Evolutionary conservation across 257 asterid genomes (phyloP).

Genomic region (Fraxinus excelsior): DNA sequence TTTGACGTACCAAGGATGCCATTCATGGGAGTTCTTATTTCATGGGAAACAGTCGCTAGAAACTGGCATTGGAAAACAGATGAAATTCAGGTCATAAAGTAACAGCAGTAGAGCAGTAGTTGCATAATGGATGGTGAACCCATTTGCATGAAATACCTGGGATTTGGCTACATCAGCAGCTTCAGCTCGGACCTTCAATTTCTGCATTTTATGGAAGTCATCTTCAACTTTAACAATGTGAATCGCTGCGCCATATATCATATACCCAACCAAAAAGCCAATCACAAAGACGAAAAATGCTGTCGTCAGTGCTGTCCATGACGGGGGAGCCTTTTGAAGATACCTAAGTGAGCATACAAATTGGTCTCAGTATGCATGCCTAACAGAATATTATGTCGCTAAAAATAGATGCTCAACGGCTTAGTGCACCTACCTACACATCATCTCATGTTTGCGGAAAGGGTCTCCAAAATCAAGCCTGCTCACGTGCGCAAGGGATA

Average conservation of each 20-base stretch:
- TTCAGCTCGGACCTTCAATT: slow-evolving; percentile 77
- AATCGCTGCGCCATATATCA: slow-evolving; percentile 56
- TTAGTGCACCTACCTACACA: slow-evolving; percentile 61
- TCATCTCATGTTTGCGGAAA: slow-evolving; percentile 84
- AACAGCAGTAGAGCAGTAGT: background rate
- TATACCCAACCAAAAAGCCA: slow-evolving; percentile 57
- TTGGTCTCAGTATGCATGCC: slow-evolving; percentile 1
- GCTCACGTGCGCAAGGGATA: slow-evolving; percentile 71
- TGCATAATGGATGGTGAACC: slow-evolving; percentile 9
- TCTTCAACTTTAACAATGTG: slow-evolving; percentile 83
- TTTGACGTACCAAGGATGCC: slow-evolving; percentile 74
- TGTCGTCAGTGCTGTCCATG: slow-evolving; percentile 61
- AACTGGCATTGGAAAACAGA: slow-evolving; percentile 51
- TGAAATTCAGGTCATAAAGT: slow-evolving; percentile 23
- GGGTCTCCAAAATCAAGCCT: slow-evolving; percentile 90
- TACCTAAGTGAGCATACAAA: slow-evolving; percentile 48
- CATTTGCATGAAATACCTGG: slow-evolving; percentile 49
- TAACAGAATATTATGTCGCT: background rate
- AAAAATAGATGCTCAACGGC: background rate
- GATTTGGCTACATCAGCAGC: slow-evolving; percentile 97
- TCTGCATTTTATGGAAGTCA: slow-evolving; percentile 74
- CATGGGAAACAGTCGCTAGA: slow-evolving; percentile 95
- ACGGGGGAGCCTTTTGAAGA: slow-evolving; percentile 72
- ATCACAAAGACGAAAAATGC: slow-evolving; percentile 59
- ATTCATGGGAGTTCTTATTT: slow-evolving; percentile 96